phyloP scores from a whole-genome alignment of 2,329 filamentous ascomycete genomes.

The Colletotrichum spinosum region DNA sequence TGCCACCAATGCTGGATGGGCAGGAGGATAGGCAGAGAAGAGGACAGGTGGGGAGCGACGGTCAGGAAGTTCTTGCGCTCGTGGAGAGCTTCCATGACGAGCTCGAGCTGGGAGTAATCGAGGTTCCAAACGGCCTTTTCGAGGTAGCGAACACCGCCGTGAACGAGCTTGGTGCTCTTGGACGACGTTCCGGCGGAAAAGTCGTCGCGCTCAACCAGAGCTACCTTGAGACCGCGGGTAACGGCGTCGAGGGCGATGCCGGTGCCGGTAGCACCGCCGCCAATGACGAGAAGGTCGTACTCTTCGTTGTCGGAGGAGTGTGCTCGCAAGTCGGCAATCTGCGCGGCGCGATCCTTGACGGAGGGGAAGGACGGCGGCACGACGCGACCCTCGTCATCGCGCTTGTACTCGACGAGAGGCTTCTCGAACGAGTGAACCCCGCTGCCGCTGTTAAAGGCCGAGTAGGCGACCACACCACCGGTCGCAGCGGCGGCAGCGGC shows the following conservation, averaged over 20 bases:
- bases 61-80: slow-evolving; percentile 87
- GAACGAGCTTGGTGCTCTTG: slow-evolving; percentile 89
- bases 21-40: slow-evolving; percentile 86
- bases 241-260: slow-evolving; percentile 86
- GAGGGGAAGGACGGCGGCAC: slow-evolving; percentile 51
- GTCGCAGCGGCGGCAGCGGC: slow-evolving; percentile 42
- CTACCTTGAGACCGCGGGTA: slow-evolving; percentile 82
- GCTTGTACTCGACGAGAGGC: slow-evolving; percentile 49
- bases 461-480: slow-evolving; percentile 47
- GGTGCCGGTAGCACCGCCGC: slow-evolving; percentile 82
- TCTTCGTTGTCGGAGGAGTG: slow-evolving; percentile 58
- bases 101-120: slow-evolving; percentile 84
- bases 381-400: slow-evolving; percentile 51
- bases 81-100: slow-evolving; percentile 84
- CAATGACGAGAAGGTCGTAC: slow-evolving; percentile 84
- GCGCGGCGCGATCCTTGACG: slow-evolving; percentile 49
- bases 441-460: slow-evolving; percentile 42
- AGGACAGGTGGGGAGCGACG: slow-evolving; percentile 84
- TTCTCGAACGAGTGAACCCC: slow-evolving; percentile 46
- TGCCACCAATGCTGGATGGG: slow-evolving; percentile 88
- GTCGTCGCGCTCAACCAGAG: slow-evolving; percentile 84
- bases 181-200: slow-evolving; percentile 86
- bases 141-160: slow-evolving; percentile 85
- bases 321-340: slow-evolving; percentile 54
- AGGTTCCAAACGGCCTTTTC: slow-evolving; percentile 90